Evolutionary conservation across 495 filamentous ascomycete genomes (phyloP).

Genomic region (Aspergillus cristatus): DNA sequence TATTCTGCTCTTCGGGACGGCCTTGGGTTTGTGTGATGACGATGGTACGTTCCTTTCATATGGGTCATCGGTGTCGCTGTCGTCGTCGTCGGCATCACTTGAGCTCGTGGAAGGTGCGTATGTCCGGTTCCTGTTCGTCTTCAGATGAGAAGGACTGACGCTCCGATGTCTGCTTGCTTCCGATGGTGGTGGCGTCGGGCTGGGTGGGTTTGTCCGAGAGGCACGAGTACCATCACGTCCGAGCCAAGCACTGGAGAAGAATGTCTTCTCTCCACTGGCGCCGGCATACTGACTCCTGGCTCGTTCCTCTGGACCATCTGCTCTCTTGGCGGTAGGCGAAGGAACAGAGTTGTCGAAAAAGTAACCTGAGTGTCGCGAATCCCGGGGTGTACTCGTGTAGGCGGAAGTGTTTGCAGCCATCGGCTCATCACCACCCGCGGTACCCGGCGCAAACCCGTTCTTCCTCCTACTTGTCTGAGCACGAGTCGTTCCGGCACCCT

Average conservation of each 20-base stretch:
- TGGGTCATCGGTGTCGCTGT: no score
- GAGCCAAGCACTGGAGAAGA: constrained; percentile 36
- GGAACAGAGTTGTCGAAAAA: constrained; percentile 24
- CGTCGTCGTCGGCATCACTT: constrained; percentile 26
- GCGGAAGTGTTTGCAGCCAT: constrained; percentile 44
- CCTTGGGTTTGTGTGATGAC: constrained; percentile 26
- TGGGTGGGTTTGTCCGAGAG: constrained; percentile 28
- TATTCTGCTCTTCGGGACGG: constrained; percentile 35
- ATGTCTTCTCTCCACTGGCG: constrained; percentile 60
- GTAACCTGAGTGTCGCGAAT: constrained; percentile 21
- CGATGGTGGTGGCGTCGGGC: constrained; percentile 17
- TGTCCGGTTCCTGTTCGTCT: constrained; percentile 10
- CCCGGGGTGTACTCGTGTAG: constrained; percentile 34
- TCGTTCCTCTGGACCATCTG: constrained; percentile 38
- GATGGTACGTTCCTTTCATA: constrained; percentile 4
- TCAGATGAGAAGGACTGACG: constrained; percentile 29
- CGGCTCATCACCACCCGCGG: constrained; percentile 47
- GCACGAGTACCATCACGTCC: constrained; percentile 30
- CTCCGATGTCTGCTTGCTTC: constrained; percentile 24
- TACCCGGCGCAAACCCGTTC: constrained; percentile 44
- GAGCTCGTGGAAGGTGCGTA: constrained; percentile 29
- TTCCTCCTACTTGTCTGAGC: constrained; percentile 39
- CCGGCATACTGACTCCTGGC: constrained; percentile 61
- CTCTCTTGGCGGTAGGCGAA: constrained; percentile 34
- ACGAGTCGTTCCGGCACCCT: constrained; percentile 20